phyloP scores from a whole-genome alignment of 306 rosid genomes.

The Luffa aegyptiaca region DNA sequence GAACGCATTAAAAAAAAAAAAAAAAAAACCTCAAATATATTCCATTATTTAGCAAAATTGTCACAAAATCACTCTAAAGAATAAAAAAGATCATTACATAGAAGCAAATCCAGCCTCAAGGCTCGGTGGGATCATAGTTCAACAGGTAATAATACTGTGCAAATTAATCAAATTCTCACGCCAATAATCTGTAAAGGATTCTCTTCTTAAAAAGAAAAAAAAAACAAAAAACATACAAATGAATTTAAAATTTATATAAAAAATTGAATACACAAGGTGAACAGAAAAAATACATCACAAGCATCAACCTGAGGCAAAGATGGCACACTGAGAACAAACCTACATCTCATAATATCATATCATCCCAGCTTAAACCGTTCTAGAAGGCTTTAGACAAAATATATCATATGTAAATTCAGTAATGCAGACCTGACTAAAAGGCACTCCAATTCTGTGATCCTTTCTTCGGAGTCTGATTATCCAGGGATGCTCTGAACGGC shows the following conservation, averaged over 20 bases:
- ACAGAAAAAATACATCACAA: conserved; percentile 47
- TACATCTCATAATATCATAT: conserved; percentile 25
- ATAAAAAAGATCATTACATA: not conserved
- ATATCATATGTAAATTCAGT: conserved; percentile 12
- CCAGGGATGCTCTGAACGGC: conserved; percentile 56
- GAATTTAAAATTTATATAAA: conserved; percentile 10
- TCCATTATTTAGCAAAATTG: not conserved
- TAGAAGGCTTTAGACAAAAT: conserved; percentile 20
- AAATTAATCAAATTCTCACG: not conserved
- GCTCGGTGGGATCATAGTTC: not conserved
- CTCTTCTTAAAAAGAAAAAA: not conserved
- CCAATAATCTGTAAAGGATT: conserved; percentile 6
- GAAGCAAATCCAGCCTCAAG: not conserved
- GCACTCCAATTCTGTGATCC: conserved; percentile 80
- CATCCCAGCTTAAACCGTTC: conserved; percentile 20
- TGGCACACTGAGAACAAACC: conserved; percentile 29
- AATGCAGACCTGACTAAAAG: conserved; percentile 38
- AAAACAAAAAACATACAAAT: not conserved
- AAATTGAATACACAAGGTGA: conserved; percentile 33
- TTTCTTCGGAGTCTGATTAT: conserved; percentile 58
- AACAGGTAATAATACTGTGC: conserved; percentile 7
- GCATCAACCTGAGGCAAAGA: conserved; percentile 21
- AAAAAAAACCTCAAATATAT: not conserved
- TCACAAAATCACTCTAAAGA: not conserved
- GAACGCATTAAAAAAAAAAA: not conserved